These are phyloP conservation scores for Chlamydomonas reinhardtii DNA, from an alignment of 163 green algal genomes.

Conservation along the genomic window DNA sequence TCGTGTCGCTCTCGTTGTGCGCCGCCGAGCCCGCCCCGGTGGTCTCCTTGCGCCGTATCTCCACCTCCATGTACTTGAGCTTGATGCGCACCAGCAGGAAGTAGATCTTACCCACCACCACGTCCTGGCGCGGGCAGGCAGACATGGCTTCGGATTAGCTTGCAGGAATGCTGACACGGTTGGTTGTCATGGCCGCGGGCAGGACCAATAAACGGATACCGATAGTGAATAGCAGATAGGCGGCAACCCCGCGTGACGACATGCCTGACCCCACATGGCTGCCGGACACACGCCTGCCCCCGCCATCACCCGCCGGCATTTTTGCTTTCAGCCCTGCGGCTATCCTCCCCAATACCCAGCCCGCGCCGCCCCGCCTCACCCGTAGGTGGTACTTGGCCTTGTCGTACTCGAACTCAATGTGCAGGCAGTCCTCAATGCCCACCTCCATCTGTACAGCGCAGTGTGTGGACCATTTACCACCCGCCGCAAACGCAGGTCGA, in stretches of 20 bases:
- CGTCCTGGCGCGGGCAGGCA: conserved; percentile 70
- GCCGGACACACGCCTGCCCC: not conserved
- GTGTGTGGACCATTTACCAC: too few relatives aligned
- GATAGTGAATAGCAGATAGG: too few relatives aligned
- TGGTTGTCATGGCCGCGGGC: too few relatives aligned
- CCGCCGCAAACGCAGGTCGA: too few relatives aligned
- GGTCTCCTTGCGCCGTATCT: conserved; percentile 95
- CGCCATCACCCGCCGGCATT: too few relatives aligned
- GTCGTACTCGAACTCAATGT: conserved; percentile 99
- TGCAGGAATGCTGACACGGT: too few relatives aligned
- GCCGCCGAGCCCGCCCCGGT: conserved; percentile 73
- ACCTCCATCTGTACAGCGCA: conserved; percentile 99
- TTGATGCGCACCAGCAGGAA: conserved; percentile 99
- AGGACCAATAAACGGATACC: too few relatives aligned
- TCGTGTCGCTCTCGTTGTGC: conserved; percentile 94
- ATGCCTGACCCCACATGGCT: too few relatives aligned
- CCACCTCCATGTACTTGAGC: conserved; percentile 99
- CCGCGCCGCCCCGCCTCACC: too few relatives aligned
- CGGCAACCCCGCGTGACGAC: too few relatives aligned
- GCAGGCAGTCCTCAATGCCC: conserved; percentile 99
- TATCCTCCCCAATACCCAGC: too few relatives aligned
- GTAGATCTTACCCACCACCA: conserved; percentile 98
- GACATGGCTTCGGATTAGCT: not conserved
- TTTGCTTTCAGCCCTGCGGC: too few relatives aligned
- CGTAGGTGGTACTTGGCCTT: conserved; percentile 90